Evolutionary conservation across 257 asterid genomes (phyloP).

Genomic region (Solanum dulcamara): DNA sequence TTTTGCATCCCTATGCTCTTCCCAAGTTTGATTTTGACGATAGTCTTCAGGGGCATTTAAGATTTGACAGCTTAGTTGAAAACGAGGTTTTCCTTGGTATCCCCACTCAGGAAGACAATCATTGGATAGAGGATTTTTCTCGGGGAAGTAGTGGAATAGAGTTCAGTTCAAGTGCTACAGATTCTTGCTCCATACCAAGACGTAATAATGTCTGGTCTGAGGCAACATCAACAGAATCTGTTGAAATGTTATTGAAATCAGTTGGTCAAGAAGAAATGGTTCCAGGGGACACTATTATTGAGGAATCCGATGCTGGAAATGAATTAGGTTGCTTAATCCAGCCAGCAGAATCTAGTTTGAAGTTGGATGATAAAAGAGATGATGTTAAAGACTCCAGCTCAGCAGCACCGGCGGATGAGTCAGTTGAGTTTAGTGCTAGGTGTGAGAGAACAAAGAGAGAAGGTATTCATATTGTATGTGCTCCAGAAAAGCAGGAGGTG

Average conservation of each 20-base stretch:
- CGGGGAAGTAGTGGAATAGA: conserved; percentile 73
- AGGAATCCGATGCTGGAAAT: conserved; percentile 12
- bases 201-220: conserved; percentile 98
- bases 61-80: conserved; percentile 94
- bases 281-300: conserved; percentile 40
- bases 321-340: conserved; percentile 4
- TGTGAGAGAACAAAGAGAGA: neutral
- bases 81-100: conserved; percentile 99
- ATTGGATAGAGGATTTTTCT: conserved; percentile 98
- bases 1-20: conserved; percentile 72
- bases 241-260: conserved; percentile 88
- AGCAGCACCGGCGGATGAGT: neutral
- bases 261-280: conserved; percentile 92
- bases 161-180: conserved; percentile 74
- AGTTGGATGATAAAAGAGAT: neutral
- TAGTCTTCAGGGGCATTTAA: conserved; percentile 64
- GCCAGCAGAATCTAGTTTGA: conserved; percentile 1
- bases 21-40: conserved; percentile 98
- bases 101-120: conserved; percentile 92
- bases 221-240: conserved; percentile 98
- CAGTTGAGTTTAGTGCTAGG: neutral
- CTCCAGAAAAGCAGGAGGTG: conserved; percentile 15
- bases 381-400: neutral
- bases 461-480: neutral
- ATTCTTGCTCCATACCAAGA: conserved; percentile 82